Base-by-base conservation (phyloP, 2,329 filamentous ascomycete genomes). In the Beauveria rudraprayagi region DNA sequence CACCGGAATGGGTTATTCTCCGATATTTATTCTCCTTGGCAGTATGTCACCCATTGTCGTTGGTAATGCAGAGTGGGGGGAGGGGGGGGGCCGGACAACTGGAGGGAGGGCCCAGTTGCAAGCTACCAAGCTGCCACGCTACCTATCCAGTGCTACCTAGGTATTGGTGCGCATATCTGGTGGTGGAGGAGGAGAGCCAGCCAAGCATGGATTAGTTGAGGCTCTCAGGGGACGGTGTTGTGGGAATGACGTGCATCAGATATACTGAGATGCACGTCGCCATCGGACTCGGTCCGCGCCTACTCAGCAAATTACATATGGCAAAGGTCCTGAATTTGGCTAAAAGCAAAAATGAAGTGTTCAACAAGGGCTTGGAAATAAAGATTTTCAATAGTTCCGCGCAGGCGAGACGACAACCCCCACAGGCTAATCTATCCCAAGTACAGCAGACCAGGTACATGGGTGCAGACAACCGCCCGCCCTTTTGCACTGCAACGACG, bases 161-260 rank as follows among this genome's bases (percentile, higher is more conserved):
- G 22, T 22, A 37, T 37, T 37, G 11, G 34, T 37, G 14, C 16
- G 34, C 34, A 37, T 37, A 37, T 14, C 34, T 37, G 34, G 34
- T 37, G 34, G 34, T 37, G 34, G 34, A 16, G 34, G 34, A 37
- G 34, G 34, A 37, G 34, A 6, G 14, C 34, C 14, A 37, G 28
- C 26, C 26, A 34, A 43, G n/a, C 16, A 43, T 56, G 2, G 2
- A 46, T 56, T 10, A 47, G 10, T 30, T 43, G 55, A 48, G 44
- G 55, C 43, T 47, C 41, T 22, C 44, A 57, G 28, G 55, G 40
- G 17, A 14, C 6, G 53, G 19, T 17, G 9, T 14, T 48, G 55
- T 50, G 55, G 44, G 30, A 8, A 50, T n/a, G 44, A 17, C 55
- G 37, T 57, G 55, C 55, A 57, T 57, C 55, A 57, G 55, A 50